Evolutionary conservation across 192 early-diverging fungal genomes (phyloP).

Genomic region (Geranomyces michiganensis): DNA sequence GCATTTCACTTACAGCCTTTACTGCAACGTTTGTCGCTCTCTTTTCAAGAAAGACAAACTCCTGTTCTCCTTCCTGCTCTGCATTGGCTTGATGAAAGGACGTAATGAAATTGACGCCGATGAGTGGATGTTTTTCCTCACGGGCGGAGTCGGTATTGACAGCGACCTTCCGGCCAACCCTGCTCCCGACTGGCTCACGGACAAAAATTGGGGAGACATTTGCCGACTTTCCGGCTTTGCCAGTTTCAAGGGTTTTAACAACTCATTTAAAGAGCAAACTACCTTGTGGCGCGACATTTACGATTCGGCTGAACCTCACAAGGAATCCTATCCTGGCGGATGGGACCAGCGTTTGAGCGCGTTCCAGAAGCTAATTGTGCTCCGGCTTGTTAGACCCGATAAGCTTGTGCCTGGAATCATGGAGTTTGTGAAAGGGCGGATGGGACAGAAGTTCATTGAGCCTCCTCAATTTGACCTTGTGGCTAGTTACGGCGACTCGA

Average conservation of each 20-base stretch:
- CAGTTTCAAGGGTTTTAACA: constrained; percentile 51
- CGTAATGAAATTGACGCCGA: constrained; percentile 56
- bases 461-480: constrained; percentile 64
- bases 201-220: constrained; percentile 59
- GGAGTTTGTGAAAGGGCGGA: constrained; percentile 60
- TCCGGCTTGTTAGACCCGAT: constrained; percentile 55
- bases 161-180: constrained; percentile 53
- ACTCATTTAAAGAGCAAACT: constrained; percentile 33
- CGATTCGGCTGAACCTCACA: constrained; percentile 52
- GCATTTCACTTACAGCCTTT: constrained; percentile 65
- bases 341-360: constrained; percentile 55
- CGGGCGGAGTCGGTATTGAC: constrained; percentile 54
- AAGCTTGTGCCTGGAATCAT: constrained; percentile 60
- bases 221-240: constrained; percentile 46
- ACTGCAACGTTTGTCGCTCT: constrained; percentile 65
- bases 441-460: constrained; percentile 64
- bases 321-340: constrained; percentile 47
- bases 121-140: constrained; percentile 66
- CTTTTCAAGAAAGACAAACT: constrained; percentile 69
- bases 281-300: constrained; percentile 52
- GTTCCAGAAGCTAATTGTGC: constrained; percentile 58
- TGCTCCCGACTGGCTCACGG: constrained; percentile 57
- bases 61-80: constrained; percentile 64
- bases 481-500: constrained; percentile 57
- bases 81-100: constrained; percentile 58